Percentiles rank a stretch among this genome's conserved stretches.
These are phyloP conservation scores for Hansenula anomala DNA, from an alignment of 1,139 yeast genomes.

Conservation along the genomic window DNA sequence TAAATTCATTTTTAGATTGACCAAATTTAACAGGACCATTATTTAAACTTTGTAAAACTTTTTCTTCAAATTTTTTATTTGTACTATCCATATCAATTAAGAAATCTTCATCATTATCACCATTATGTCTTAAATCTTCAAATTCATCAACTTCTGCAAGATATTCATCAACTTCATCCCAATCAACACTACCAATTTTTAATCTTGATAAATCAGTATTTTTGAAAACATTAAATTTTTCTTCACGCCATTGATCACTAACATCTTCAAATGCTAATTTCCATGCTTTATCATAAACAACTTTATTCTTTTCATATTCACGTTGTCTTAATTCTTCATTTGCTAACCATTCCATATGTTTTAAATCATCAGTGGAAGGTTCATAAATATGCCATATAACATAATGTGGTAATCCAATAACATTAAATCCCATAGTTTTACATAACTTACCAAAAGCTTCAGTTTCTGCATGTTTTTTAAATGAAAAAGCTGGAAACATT, in stretches of 20 bases:
- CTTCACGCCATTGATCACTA: constrained; percentile 28
- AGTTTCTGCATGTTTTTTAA: constrained; percentile 36
- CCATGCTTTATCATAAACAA: constrained; percentile 32
- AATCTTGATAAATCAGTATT: constrained; percentile 48
- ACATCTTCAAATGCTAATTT: constrained; percentile 33
- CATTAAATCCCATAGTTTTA: constrained; percentile 33
- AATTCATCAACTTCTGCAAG: constrained; percentile 23
- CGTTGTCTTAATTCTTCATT: constrained; percentile 34
- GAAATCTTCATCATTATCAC: constrained; percentile 12
- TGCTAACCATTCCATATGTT: constrained; percentile 45
- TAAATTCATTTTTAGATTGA: constrained; percentile 12
- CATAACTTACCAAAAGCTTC: constrained; percentile 37
- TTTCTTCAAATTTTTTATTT: constrained; percentile 16
- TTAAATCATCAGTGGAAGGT: constrained; percentile 39
- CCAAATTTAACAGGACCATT: constrained; percentile 17
- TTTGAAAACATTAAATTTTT: constrained; percentile 49
- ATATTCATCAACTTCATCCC: constrained; percentile 35
- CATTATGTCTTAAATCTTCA: constrained; percentile 7
- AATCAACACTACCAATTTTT: constrained; percentile 28
- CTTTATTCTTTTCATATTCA: constrained; percentile 29
- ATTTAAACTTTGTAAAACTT: constrained; percentile 14
- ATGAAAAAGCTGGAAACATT: constrained; percentile 37
- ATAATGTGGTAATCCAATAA: constrained; percentile 36
- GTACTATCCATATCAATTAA: constrained; percentile 14
- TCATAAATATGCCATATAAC: constrained; percentile 41